Evolutionary conservation across 805 yeast genomes (phyloP).

Genomic region (Zygosaccharomyces gambellarensis): DNA sequence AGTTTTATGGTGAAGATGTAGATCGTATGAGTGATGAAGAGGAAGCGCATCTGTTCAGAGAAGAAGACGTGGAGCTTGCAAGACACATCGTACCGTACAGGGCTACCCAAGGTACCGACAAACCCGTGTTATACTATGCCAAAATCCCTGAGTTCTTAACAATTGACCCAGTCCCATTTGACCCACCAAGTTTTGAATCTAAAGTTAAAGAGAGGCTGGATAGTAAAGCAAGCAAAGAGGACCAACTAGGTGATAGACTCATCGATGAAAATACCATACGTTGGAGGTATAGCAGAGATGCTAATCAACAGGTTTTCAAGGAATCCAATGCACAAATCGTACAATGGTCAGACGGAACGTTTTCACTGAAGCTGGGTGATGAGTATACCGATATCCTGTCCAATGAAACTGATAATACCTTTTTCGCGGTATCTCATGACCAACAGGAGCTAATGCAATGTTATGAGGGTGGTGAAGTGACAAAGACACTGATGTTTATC

Average conservation of each 20-base stretch:
- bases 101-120: conserved; percentile 36
- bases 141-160: conserved; percentile 79
- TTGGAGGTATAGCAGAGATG: conserved; percentile 85
- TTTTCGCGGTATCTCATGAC: conserved; percentile 66
- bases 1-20: conserved; percentile 34
- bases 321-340: conserved; percentile 87
- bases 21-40: conserved; percentile 29
- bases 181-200: conserved; percentile 61
- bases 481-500: conserved; percentile 64
- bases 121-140: conserved; percentile 42
- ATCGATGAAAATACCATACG: conserved; percentile 81
- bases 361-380: conserved; percentile 78
- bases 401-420: conserved; percentile 62
- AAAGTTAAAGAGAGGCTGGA: conserved; percentile 39
- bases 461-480: conserved; percentile 60
- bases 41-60: conserved; percentile 36
- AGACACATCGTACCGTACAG: conserved; percentile 45
- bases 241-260: conserved; percentile 56
- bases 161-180: conserved; percentile 84
- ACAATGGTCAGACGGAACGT: conserved; percentile 91
- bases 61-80: conserved; percentile 36
- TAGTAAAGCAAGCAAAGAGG: conserved; percentile 37
- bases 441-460: conserved; percentile 58
- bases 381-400: conserved; percentile 78
- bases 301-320: conserved; percentile 64